Evolutionary conservation across 305 asterid genomes (phyloP), one percentile per base, ranked within the genome.

Genomic region (Fraxinus latifolia): DNA sequence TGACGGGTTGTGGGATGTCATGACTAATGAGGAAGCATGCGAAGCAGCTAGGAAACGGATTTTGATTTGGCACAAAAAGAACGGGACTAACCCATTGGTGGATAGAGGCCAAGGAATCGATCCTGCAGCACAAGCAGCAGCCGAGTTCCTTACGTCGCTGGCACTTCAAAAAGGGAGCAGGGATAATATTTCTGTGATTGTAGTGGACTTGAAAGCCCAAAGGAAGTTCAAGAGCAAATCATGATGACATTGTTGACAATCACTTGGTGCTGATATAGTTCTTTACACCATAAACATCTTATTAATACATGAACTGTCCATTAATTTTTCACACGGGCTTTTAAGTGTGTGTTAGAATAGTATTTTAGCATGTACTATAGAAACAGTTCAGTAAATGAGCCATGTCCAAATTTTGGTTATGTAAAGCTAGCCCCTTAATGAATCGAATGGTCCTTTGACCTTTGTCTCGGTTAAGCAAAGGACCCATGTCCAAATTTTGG

Each of bases 61-160:
- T 15, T 78, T 89, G 82, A 76, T 92, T 34, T 94, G 98, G 98
- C 95, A 94, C 93, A 90, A 89, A 84, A 90, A 87, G 87, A 90
- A 93, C 21, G 91, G 91, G 39, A 19, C 83, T 0, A 82, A 81
- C 81, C 86, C 89, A 44, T 84, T 83, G 11, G 74, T 27, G 0
- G 88, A 84, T 2, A 84, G 95, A 83, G 96, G 96, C 62, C 85
- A 77, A 25, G 96, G 91, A 17, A 88, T 86, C 3, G 97, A 94
- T 85, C 95, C 89, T n/a, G 97, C 98, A 9, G 91, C 97, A 2
- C 97, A 91, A 86, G 91, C 95, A 31, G 98, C 97, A 0, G 98
- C 98, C 0, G 97, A 91, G 79, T 90, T 90, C 86, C 92, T 94
- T 5, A 83, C 94, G 0, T 85, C 84, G 60, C 85, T 91, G n/a